Evolutionary conservation across 164 flowering plant species (phyloP).

Genomic region (Vitis rupestris): DNA sequence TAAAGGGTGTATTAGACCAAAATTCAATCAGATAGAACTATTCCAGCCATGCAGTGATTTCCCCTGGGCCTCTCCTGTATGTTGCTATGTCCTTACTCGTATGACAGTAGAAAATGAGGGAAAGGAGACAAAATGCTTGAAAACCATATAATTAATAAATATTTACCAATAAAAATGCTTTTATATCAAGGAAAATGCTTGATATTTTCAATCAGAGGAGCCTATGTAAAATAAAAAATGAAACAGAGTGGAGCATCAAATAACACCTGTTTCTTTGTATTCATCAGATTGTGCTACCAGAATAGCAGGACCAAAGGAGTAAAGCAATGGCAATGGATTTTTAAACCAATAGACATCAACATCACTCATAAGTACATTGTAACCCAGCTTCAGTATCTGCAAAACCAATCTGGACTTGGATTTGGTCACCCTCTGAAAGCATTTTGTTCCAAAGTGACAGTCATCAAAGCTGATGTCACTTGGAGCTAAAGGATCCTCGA

Average conservation of each 20-base stretch:
- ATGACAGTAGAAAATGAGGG: no score
- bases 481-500: conserved; percentile 66
- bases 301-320: conserved; percentile 74
- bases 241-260: neutral
- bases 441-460: conserved; percentile 93
- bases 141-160: no score
- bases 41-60: no score
- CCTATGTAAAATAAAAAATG: no score
- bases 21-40: no score
- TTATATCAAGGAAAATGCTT: no score
- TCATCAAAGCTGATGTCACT: conserved; percentile 71
- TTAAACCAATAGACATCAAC: conserved; percentile 92
- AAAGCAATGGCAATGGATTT: conserved; percentile 70
- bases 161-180: no score
- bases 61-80: no score
- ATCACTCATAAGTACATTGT: conserved; percentile 87
- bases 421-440: conserved; percentile 96
- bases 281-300: conserved; percentile 93
- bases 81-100: no score
- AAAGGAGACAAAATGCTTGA: no score
- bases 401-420: conserved; percentile 85
- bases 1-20: no score
- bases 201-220: no score
- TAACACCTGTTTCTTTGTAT: conserved; percentile 63
- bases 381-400: conserved; percentile 84